These are phyloP conservation scores for Umbelopsis ramanniana DNA, from an alignment of 192 early-diverging fungal genomes.

Conservation along the genomic window DNA sequence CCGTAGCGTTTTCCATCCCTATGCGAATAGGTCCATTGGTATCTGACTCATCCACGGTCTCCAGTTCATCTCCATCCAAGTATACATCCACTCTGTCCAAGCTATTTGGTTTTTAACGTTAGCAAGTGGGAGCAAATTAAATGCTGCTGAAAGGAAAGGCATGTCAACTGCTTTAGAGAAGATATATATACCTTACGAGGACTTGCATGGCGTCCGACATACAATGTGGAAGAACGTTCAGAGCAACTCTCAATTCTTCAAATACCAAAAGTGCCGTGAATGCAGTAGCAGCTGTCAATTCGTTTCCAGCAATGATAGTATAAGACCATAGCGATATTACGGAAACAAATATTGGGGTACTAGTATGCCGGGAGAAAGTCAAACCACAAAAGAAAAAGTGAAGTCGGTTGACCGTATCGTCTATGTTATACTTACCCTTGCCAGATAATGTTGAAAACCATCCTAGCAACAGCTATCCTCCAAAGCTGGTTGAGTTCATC, in stretches of 20 bases:
- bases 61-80: conserved; percentile 49
- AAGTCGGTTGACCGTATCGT: not conserved
- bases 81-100: conserved; percentile 49
- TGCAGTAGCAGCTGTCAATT: conserved; percentile 69
- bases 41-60: conserved; percentile 29
- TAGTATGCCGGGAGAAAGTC: conserved; percentile 30
- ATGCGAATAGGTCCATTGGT: conserved; percentile 29
- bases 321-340: conserved; percentile 39
- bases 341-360: conserved; percentile 39
- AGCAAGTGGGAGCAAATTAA: not conserved
- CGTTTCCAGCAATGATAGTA: conserved; percentile 40
- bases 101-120: conserved; percentile 27
- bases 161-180: not conserved
- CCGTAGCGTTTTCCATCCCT: conserved; percentile 43
- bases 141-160: too few relatives aligned
- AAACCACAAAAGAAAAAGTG: conserved; percentile 27
- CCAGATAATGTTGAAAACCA: conserved; percentile 30
- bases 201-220: conserved; percentile 75
- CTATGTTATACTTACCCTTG: conserved; percentile 38
- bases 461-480: conserved; percentile 11
- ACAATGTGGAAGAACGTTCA: conserved; percentile 79
- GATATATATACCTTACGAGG: conserved; percentile 52
- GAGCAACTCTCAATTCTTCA: conserved; percentile 86
- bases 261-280: conserved; percentile 90
- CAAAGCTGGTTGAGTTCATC: conserved; percentile 48